Evolutionary conservation across 352 stramenopile genomes (phyloP).

Genomic region (Globisporangium okanoganense): DNA sequence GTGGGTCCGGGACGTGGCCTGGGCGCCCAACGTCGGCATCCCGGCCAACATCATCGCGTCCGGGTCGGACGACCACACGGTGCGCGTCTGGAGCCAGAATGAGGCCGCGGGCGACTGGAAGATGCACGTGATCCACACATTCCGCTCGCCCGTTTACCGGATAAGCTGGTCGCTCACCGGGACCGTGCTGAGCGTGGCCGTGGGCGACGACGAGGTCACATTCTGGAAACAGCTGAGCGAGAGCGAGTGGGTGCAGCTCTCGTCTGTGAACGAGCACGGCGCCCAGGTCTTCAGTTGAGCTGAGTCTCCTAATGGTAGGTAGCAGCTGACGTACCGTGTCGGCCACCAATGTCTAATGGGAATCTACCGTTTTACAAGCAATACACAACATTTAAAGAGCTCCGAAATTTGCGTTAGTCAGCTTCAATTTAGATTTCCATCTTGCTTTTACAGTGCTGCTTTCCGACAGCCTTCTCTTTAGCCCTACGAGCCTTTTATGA

Average conservation of each 20-base stretch:
- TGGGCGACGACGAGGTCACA: constrained; percentile 31
- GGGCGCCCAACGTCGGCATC: constrained; percentile 81
- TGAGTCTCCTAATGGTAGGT: not conserved
- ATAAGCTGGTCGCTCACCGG: constrained; percentile 74
- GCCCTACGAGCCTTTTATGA: constrained; percentile 6
- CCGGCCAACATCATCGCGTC: constrained; percentile 79
- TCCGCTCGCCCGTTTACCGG: constrained; percentile 68
- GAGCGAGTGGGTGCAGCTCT: constrained; percentile 66
- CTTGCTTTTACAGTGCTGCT: not conserved
- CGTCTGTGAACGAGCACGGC: constrained; percentile 67
- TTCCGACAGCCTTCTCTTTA: not conserved
- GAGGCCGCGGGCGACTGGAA: constrained; percentile 60
- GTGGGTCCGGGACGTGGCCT: constrained; percentile 83
- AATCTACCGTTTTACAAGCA: not conserved
- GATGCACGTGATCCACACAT: constrained; percentile 60
- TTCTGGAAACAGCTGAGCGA: constrained; percentile 77
- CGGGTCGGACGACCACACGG: constrained; percentile 78
- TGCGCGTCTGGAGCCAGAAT: constrained; percentile 77
- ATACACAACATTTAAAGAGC: not conserved
- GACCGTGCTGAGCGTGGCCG: constrained; percentile 20
- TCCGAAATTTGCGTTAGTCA: not conserved
- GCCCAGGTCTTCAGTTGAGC: constrained; percentile 23
- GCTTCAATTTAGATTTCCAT: not conserved
- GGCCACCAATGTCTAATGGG: not conserved
- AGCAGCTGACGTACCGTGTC: too few species aligned